phyloP scores from a whole-genome alignment of 1,139 yeast genomes.

The Pichia sp. region DNA sequence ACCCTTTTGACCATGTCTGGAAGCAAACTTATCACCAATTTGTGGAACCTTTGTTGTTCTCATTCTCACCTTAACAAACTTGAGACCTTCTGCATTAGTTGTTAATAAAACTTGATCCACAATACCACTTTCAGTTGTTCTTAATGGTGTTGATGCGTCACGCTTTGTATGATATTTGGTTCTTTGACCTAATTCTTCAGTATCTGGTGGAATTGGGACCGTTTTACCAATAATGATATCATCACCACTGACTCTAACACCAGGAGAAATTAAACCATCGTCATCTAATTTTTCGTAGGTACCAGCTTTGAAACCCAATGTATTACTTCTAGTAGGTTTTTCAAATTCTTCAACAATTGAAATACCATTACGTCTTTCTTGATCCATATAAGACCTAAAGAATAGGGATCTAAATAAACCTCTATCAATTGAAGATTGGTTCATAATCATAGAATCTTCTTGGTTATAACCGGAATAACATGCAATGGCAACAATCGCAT shows the following conservation, averaged over 20 bases:
- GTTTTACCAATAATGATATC: conserved; percentile 98
- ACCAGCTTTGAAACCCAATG: conserved; percentile 92
- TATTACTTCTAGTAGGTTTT: conserved; percentile 90
- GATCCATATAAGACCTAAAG: conserved; percentile 97
- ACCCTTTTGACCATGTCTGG: conserved; percentile 99
- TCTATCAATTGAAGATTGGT: conserved; percentile 93
- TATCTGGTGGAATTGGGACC: conserved; percentile 96
- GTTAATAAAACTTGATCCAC: conserved; percentile 96
- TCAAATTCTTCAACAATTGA: conserved; percentile 94
- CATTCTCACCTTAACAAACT: conserved; percentile 96
- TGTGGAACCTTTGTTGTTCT: conserved; percentile 98
- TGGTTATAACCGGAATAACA: conserved; percentile 99
- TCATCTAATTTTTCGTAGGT: conserved; percentile 97
- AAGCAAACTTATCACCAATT: conserved; percentile 98
- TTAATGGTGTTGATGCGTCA: conserved; percentile 95
- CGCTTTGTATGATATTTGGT: conserved; percentile 97
- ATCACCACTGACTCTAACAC: conserved; percentile 97
- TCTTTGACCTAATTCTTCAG: conserved; percentile 97
- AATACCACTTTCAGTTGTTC: conserved; percentile 97
- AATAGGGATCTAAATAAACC: conserved; percentile 93
- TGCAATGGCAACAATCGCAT: conserved; percentile 95
- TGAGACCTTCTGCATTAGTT: conserved; percentile 95
- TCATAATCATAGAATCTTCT: conserved; percentile 99
- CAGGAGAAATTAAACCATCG: conserved; percentile 97
- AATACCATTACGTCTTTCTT: conserved; percentile 98